Conservation (phyloP, 768 basidiomycete genomes). For the Gautieria morchelliformis region DNA sequence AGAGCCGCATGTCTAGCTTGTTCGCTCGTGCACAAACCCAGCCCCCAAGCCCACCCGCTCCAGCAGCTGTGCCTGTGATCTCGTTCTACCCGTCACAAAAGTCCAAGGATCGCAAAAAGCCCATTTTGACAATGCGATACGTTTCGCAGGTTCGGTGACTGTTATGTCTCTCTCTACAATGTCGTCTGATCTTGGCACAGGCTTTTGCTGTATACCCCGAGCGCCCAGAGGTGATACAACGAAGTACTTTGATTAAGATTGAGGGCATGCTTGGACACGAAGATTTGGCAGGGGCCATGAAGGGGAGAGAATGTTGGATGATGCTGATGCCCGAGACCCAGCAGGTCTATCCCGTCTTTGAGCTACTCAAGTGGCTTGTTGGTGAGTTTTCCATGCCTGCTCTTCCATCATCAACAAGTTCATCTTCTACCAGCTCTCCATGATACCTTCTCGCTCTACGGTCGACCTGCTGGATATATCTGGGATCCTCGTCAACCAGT, state of each 20-base stretch:
- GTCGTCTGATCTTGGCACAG: constrained; percentile 29
- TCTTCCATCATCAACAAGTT: background rate
- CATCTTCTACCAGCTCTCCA: constrained; percentile 50
- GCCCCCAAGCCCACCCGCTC: constrained; percentile 14
- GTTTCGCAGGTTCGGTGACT: constrained; percentile 30
- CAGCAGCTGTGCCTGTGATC: constrained; percentile 29
- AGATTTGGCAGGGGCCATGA: constrained; percentile 56
- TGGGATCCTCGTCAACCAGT: constrained; percentile 81
- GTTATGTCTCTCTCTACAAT: background rate
- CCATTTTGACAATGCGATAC: constrained; percentile 57
- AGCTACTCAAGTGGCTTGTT: constrained; percentile 88
- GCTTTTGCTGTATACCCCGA: constrained; percentile 95
- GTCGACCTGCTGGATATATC: constrained; percentile 73
- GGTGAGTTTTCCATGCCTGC: constrained; percentile 38
- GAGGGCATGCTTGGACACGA: constrained; percentile 81
- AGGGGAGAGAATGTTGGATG: constrained; percentile 71
- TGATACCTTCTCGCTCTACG: constrained; percentile 82
- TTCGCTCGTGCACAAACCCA: constrained; percentile 30
- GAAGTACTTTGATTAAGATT: constrained; percentile 85
- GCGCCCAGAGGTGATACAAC: constrained; percentile 80
- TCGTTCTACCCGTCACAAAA: constrained; percentile 55
- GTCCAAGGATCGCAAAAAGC: constrained; percentile 63
- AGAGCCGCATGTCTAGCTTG: constrained; percentile 57
- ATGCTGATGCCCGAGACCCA: constrained; percentile 77
- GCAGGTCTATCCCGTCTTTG: constrained; percentile 32